A percentile compares a stretch with the other conserved stretches of the same genome.
Evolutionary conservation across 2,329 filamentous ascomycete species (phyloP).

Genomic region (Rutstroemia sp.): DNA sequence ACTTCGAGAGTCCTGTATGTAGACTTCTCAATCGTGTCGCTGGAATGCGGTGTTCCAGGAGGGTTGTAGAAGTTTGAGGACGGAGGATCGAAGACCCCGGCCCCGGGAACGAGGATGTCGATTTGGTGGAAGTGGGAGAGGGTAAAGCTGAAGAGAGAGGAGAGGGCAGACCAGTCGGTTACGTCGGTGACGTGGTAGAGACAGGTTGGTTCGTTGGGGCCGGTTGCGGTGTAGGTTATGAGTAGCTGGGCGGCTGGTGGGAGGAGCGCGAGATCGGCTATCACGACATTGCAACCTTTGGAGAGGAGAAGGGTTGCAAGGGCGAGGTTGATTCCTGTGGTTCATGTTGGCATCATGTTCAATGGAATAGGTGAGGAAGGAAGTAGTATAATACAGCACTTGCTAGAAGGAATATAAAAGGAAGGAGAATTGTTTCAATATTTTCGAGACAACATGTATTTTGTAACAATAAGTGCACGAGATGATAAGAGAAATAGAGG

Average conservation of each 20-base stretch:
- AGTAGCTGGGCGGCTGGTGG: slow-evolving; percentile 29
- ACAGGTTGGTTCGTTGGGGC: neutral
- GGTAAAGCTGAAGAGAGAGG: slow-evolving; percentile 30
- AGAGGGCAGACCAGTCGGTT: slow-evolving; percentile 34
- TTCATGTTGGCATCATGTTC: too few relatives aligned
- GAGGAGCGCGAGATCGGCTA: slow-evolving; percentile 35
- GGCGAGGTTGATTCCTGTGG: slow-evolving; percentile 32
- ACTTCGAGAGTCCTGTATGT: slow-evolving; percentile 39
- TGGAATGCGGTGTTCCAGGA: slow-evolving; percentile 26
- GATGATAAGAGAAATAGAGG: too few relatives aligned
- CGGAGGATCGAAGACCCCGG: slow-evolving; percentile 39
- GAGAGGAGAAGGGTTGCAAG: slow-evolving; percentile 37
- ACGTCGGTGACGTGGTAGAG: slow-evolving; percentile 33
- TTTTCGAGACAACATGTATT: too few relatives aligned
- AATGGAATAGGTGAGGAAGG: too few relatives aligned
- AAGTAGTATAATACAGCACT: too few relatives aligned
- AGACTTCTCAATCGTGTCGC: slow-evolving; percentile 32
- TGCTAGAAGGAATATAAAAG: too few relatives aligned
- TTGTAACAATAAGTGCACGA: neutral
- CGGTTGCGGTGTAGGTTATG: neutral
- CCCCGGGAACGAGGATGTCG: slow-evolving; percentile 37
- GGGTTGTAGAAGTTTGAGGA: slow-evolving; percentile 40
- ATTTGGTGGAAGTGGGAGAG: slow-evolving; percentile 29
- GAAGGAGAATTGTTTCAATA: too few relatives aligned
- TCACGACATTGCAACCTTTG: slow-evolving; percentile 36